Conservation (phyloP, 1,284 basidiomycete species). For the Sanguinoderma infundibulare region DNA sequence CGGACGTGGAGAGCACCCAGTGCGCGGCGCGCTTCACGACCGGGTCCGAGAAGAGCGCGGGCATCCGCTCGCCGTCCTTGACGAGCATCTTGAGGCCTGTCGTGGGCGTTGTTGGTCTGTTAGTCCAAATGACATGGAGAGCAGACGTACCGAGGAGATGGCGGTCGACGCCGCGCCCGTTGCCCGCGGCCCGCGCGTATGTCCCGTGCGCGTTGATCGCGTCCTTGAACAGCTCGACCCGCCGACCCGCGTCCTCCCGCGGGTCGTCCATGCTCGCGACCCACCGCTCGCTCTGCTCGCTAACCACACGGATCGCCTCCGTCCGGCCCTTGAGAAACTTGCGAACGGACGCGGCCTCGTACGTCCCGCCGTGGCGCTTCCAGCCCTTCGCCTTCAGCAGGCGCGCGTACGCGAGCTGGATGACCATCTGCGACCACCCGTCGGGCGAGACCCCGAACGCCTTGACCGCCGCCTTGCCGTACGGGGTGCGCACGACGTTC, state of each 20-base stretch:
- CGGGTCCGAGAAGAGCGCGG: slow-evolving; percentile 75
- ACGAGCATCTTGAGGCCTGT: slow-evolving; percentile 72
- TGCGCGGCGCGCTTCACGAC: slow-evolving; percentile 67
- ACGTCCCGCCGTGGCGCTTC: slow-evolving; percentile 66
- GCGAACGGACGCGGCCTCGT: slow-evolving; percentile 88
- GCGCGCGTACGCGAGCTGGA: slow-evolving; percentile 85
- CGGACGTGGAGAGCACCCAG: slow-evolving; percentile 86
- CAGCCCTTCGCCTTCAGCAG: slow-evolving; percentile 49
- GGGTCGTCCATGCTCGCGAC: slow-evolving; percentile 73
- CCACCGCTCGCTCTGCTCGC: slow-evolving; percentile 74
- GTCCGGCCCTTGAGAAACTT: slow-evolving; percentile 87
- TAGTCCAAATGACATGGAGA: too few relatives aligned
- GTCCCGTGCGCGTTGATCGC: slow-evolving; percentile 75
- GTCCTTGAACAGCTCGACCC: slow-evolving; percentile 60
- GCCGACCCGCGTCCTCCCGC: slow-evolving; percentile 44
- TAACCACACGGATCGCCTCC: slow-evolving; percentile 85
- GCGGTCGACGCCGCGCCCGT: slow-evolving; percentile 81
- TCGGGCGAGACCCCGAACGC: slow-evolving; percentile 85
- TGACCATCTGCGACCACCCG: slow-evolving; percentile 90
- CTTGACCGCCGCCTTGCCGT: slow-evolving; percentile 91
- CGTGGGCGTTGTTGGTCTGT: background rate
- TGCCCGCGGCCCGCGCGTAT: slow-evolving; percentile 73
- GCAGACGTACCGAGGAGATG: slow-evolving; percentile 76
- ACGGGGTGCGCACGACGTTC: slow-evolving; percentile 68
- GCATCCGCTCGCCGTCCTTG: slow-evolving; percentile 62